Conservation (phyloP, 2,329 filamentous ascomycete species). For the Penicillium palitans region DNA sequence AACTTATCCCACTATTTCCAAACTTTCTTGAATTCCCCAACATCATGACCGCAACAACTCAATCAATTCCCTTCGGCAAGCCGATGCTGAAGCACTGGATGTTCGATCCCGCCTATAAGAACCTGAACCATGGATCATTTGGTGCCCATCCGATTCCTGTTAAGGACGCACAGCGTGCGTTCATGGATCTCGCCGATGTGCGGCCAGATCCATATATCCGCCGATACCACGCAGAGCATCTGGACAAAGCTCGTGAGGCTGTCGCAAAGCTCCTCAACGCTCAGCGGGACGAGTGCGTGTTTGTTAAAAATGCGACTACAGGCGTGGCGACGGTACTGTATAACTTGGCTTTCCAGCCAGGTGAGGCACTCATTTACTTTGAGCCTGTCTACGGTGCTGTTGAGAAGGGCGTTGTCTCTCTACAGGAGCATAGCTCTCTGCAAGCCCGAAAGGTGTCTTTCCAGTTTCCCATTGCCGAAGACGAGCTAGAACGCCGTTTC, state of each 20-base stretch:
- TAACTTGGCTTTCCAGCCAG: conserved; percentile 65
- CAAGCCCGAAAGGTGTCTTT: conserved; percentile 58
- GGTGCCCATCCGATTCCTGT: conserved; percentile 70
- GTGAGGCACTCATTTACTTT: conserved; percentile 76
- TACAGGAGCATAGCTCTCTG: conserved; percentile 65
- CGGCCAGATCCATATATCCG: conserved; percentile 75
- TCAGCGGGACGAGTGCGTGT: conserved; percentile 66
- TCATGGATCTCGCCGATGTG: conserved; percentile 66
- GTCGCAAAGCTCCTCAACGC: conserved; percentile 67
- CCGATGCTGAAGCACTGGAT: conserved; percentile 65
- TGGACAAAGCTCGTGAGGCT: conserved; percentile 65
- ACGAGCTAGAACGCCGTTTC: conserved; percentile 64
- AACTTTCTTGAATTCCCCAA: background rate
- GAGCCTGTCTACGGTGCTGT: conserved; percentile 76
- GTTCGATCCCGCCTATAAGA: conserved; percentile 66
- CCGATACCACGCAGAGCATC: conserved; percentile 61
- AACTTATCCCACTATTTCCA: background rate
- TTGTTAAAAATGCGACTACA: conserved; percentile 78
- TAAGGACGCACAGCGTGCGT: conserved; percentile 59
- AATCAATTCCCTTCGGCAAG: conserved; percentile 50
- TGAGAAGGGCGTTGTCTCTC: conserved; percentile 69
- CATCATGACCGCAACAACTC: conserved; percentile 8
- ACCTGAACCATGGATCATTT: conserved; percentile 84
- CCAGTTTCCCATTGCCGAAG: conserved; percentile 69
- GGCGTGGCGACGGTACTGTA: conserved; percentile 72